Conservation (phyloP, 306 rosid species). For the Rubus parviflorus region DNA sequence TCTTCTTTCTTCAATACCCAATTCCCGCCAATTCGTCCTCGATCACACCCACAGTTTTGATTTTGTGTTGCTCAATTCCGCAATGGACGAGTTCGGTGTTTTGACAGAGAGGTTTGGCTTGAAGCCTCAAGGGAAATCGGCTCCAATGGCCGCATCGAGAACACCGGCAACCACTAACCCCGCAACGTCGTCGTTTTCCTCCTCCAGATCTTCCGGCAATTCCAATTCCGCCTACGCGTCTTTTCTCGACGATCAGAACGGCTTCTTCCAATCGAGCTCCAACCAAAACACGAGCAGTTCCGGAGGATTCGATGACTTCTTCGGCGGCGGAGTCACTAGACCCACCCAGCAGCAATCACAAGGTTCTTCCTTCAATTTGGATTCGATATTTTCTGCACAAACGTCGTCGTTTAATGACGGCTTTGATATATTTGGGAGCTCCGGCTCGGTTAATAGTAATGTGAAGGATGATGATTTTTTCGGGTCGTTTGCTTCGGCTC, state of each 20-base stretch:
- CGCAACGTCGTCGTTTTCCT: constrained; percentile 39
- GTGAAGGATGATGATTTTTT: constrained; percentile 24
- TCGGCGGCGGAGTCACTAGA: constrained; percentile 43
- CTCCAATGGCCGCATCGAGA: constrained; percentile 6
- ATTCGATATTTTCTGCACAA: constrained; percentile 48
- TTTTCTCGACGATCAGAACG: constrained; percentile 26
- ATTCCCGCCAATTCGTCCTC: constrained; percentile 16
- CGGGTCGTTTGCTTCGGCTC: constrained; percentile 36
- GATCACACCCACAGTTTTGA: too few species aligned
- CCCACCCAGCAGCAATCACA: constrained; percentile 28
- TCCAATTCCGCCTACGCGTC: constrained; percentile 32
- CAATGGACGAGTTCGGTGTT: constrained; percentile 91
- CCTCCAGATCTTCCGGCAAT: constrained; percentile 36
- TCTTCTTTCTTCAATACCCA: neutral
- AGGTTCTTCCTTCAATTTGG: constrained; percentile 45
- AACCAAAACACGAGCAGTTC: constrained; percentile 25
- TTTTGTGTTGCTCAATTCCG: too few species aligned
- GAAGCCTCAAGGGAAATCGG: constrained; percentile 16
- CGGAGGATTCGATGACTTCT: constrained; percentile 43
- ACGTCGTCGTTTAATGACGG: constrained; percentile 37
- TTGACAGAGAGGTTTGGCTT: constrained; percentile 62
- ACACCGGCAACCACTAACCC: neutral
- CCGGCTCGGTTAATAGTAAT: constrained; percentile 19
- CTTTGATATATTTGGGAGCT: constrained; percentile 55
- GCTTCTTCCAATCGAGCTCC: constrained; percentile 10